A percentile compares a stretch with the other conserved stretches of the same genome.
Evolutionary conservation across 78 protist species (phyloP).

Genomic region (Creolimax fragrantissima): DNA sequence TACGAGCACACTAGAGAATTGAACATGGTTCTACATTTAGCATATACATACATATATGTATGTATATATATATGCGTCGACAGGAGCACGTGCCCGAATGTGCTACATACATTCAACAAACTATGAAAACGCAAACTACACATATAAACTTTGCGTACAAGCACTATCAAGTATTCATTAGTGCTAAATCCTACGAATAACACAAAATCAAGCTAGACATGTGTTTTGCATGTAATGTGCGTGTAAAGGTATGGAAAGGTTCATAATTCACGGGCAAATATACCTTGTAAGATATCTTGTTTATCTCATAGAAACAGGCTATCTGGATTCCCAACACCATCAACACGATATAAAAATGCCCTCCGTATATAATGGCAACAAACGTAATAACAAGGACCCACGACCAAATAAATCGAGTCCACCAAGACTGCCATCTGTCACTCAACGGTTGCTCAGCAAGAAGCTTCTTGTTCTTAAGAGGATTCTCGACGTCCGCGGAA

Average conservation of each 20-base stretch:
- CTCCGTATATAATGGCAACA: not conserved
- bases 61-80: no score
- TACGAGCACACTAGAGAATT: no score
- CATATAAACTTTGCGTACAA: no score
- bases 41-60: no score
- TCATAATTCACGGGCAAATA: not conserved
- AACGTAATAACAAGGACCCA: not conserved
- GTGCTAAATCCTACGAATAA: no score
- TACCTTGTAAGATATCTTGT: not conserved
- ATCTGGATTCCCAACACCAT: conserved; percentile 2
- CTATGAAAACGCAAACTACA: no score
- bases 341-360: not conserved
- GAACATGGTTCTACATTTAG: no score
- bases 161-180: no score
- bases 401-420: not conserved
- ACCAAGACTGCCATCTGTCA: not conserved
- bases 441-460: not conserved
- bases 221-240: not conserved
- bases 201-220: no score
- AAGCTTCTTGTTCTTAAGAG: not conserved
- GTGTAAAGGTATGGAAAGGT: not conserved
- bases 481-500: not conserved
- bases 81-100: no score
- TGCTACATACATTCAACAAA: no score
- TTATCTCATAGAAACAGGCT: not conserved